Conservation (phyloP, 345 rosid genomes). For the Nasturtium officinale region DNA sequence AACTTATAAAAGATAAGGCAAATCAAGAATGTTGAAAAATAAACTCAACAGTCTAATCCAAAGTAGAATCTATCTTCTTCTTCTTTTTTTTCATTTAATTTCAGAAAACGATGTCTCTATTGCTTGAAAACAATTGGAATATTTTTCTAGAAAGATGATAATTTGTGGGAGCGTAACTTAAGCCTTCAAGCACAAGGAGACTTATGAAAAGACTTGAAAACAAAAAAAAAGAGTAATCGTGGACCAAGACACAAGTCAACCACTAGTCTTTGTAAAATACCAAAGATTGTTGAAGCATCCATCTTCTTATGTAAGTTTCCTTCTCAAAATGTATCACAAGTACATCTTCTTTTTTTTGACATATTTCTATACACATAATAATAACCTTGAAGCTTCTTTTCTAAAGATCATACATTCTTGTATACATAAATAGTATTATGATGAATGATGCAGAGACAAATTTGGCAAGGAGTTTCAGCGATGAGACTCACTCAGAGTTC, state of each 20-base stretch:
- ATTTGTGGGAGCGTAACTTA: constrained; percentile 26
- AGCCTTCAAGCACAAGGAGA: constrained; percentile 22
- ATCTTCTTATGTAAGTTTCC: constrained; percentile 40
- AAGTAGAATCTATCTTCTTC: background rate
- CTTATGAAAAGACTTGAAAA: constrained; percentile 8
- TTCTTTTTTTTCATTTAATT: background rate
- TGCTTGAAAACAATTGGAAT: background rate
- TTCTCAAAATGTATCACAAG: constrained; percentile 5
- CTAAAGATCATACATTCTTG: constrained; percentile 6
- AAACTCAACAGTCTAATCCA: constrained; percentile 11
- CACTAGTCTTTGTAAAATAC: constrained; percentile 33
- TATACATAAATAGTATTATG: background rate
- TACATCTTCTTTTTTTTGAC: background rate
- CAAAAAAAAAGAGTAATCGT: background rate
- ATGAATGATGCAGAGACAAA: constrained; percentile 29
- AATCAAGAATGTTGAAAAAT: background rate
- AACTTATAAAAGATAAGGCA: background rate
- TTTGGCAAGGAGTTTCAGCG: constrained; percentile 35
- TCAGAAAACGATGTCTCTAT: constrained; percentile 7
- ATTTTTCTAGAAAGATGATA: background rate
- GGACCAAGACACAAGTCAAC: constrained; percentile 45
- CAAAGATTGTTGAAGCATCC: constrained; percentile 7
- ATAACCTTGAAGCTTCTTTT: constrained; percentile 34
- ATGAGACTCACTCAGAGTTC: constrained; percentile 44
- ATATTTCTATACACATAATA: background rate